These are phyloP conservation scores for Blastobotrys illinoisensis DNA, from an alignment of 1,139 yeast genomes.

Conservation along the genomic window DNA sequence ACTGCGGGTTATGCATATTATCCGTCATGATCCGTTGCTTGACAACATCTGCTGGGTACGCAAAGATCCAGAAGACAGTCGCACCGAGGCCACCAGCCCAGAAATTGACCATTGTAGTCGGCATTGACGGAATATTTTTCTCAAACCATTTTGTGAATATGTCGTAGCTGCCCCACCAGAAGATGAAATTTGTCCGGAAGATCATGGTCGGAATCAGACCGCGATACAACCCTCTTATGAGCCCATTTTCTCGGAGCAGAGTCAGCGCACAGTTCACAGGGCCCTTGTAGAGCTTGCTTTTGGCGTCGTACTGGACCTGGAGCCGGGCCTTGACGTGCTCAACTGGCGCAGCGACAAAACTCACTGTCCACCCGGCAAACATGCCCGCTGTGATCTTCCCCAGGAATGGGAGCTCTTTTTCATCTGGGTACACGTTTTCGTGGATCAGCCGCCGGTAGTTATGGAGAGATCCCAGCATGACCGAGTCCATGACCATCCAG, in stretches of 20 bases:
- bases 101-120: conserved; percentile 64
- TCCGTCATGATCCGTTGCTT: conserved; percentile 86
- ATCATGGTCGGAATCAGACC: conserved; percentile 84
- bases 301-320: conserved; percentile 84
- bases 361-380: conserved; percentile 79
- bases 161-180: conserved; percentile 95
- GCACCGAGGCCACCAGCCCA: conserved; percentile 91
- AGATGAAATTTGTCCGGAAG: conserved; percentile 78
- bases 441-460: conserved; percentile 65
- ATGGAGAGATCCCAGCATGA: conserved; percentile 79
- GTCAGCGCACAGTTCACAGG: conserved; percentile 62
- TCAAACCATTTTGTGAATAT: conserved; percentile 65
- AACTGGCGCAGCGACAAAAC: conserved; percentile 90
- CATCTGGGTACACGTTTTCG: conserved; percentile 54
- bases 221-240: conserved; percentile 72
- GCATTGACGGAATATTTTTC: conserved; percentile 32
- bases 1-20: conserved; percentile 62
- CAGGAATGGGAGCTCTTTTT: conserved; percentile 55
- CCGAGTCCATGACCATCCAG: conserved; percentile 87
- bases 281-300: conserved; percentile 61
- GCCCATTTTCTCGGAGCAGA: conserved; percentile 53
- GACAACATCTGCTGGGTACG: conserved; percentile 85
- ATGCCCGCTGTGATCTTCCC: conserved; percentile 80
- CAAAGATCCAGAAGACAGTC: conserved; percentile 79
- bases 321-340: conserved; percentile 85